phyloP scores from a whole-genome alignment of 192 early-diverging fungal species.

The Gaertneriomyces semiglobifer region DNA sequence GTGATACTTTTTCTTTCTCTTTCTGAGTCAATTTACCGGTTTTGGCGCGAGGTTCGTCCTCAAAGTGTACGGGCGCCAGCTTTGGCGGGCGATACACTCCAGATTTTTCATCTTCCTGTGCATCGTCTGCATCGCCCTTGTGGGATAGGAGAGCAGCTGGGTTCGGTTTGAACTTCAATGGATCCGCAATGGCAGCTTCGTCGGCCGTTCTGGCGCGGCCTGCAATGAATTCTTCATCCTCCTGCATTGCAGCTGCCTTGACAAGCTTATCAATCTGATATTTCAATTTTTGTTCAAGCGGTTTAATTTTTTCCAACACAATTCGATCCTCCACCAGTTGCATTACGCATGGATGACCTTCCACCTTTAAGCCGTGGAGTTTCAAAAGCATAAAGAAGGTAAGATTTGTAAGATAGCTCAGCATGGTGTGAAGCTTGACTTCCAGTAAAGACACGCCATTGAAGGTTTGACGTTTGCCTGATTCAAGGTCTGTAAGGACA shows the following conservation, averaged over 20 bases:
- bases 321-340: constrained; percentile 75
- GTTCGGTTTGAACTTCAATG: constrained; percentile 91
- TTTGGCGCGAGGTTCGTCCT: constrained; percentile 66
- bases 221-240: constrained; percentile 12
- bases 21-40: constrained; percentile 61
- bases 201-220: constrained; percentile 19
- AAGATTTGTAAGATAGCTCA: constrained; percentile 82
- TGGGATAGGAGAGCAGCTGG: constrained; percentile 38
- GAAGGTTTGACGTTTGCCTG: constrained; percentile 60
- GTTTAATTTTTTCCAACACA: constrained; percentile 90
- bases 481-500: constrained; percentile 27
- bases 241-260: constrained; percentile 41
- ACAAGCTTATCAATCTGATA: constrained; percentile 97
- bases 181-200: constrained; percentile 41
- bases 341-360: constrained; percentile 59
- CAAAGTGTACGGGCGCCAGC: constrained; percentile 79
- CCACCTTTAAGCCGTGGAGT: constrained; percentile 65
- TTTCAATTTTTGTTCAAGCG: constrained; percentile 88
- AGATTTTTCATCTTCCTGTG: constrained; percentile 40
- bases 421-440: constrained; percentile 81
- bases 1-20: constrained; percentile 63
- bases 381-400: constrained; percentile 73
- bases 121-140: constrained; percentile 1
- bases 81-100: constrained; percentile 86
- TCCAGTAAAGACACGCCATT: constrained; percentile 87